Percentiles rank a stretch among this genome's conserved stretches.
These are phyloP conservation scores for Sporothrix pallida DNA, from an alignment of 2,329 filamentous ascomycete genomes.

Conservation along the genomic window DNA sequence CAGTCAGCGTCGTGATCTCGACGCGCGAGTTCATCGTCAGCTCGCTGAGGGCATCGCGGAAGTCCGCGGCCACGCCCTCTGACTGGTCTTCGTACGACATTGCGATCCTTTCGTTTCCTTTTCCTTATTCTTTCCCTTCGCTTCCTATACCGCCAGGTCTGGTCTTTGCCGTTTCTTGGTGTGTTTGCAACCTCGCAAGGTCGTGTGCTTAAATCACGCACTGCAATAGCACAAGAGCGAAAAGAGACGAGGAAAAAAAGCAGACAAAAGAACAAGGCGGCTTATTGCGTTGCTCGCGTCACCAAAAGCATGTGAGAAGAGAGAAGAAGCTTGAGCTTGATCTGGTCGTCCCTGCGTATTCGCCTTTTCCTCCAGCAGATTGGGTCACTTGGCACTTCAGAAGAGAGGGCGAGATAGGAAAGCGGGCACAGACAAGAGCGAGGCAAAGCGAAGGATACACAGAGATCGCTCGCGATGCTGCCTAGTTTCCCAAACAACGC, in stretches of 20 bases:
- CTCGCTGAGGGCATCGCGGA: conserved; percentile 90
- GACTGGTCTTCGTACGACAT: conserved; percentile 62
- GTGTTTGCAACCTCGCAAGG: conserved; percentile 16
- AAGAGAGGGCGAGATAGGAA: background rate
- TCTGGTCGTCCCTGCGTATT: background rate
- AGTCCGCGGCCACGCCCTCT: conserved; percentile 93
- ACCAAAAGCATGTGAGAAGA: background rate
- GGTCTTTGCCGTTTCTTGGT: background rate
- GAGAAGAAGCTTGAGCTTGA: background rate
- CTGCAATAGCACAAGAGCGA: background rate
- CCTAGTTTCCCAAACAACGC: conserved; percentile 12
- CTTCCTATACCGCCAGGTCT: background rate
- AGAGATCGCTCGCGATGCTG: background rate
- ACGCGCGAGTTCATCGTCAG: conserved; percentile 88
- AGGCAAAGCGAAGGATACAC: background rate
- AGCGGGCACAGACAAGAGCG: background rate
- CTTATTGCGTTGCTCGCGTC: background rate
- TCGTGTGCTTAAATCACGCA: conserved; percentile 20
- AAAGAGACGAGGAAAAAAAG: background rate
- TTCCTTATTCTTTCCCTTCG: background rate
- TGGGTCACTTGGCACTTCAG: conserved; percentile 12
- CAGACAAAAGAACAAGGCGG: background rate
- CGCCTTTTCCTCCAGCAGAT: background rate
- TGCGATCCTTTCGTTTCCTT: conserved; percentile 22
- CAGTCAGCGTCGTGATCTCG: conserved; percentile 95